A percentile compares a stretch with the other conserved stretches of the same genome.
Conservation (phyloP, 805 yeast species). For the Saturnispora serradocipensis region DNA sequence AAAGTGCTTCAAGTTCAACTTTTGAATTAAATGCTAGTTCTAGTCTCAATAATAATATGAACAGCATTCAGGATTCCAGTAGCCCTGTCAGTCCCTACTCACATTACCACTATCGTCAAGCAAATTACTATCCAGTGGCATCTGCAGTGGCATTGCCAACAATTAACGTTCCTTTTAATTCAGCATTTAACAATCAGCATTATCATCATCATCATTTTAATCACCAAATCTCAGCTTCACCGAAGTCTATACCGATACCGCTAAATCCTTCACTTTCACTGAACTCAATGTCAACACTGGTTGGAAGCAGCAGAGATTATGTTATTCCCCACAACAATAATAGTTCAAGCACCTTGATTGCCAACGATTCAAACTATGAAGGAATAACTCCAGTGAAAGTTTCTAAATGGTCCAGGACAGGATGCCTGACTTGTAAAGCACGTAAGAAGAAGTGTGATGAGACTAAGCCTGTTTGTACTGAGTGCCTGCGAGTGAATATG, state of each 20-base stretch:
- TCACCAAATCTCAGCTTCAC: neutral
- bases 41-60: neutral
- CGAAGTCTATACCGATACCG: neutral
- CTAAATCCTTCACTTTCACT: neutral
- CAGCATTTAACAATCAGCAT: neutral
- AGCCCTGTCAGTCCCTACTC: neutral
- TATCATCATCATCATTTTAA: neutral
- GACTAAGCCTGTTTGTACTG: slow-evolving; percentile 38
- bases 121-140: neutral
- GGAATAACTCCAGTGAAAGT: neutral
- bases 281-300: neutral
- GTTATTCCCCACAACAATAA: neutral
- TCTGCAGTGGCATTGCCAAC: neutral
- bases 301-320: neutral
- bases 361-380: neutral
- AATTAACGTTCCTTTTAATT: too few relatives aligned
- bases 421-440: slow-evolving; percentile 44
- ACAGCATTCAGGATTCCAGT: neutral
- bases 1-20: neutral
- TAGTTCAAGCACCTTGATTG: neutral
- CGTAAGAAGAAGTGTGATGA: slow-evolving; percentile 51
- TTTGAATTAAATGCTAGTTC: neutral
- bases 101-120: neutral
- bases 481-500: slow-evolving; percentile 7
- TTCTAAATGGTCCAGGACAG: slow-evolving; percentile 31